phyloP scores from a whole-genome alignment of 2,329 filamentous ascomycete genomes.

The Byssoonygena ceratinophila region DNA sequence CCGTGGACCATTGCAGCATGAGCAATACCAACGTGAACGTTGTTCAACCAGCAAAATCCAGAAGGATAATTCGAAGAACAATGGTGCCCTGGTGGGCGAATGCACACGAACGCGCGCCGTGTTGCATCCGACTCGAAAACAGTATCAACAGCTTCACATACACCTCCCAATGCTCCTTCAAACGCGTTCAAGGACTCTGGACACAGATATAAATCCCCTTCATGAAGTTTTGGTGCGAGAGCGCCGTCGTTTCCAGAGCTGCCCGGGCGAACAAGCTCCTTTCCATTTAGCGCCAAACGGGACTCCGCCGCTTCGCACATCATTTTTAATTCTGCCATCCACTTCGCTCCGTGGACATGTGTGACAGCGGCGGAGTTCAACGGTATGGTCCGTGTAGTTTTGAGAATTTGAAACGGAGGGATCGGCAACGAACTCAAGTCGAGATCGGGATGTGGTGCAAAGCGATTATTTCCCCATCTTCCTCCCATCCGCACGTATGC shows the following conservation, averaged over 20 bases:
- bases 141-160: conserved; percentile 82
- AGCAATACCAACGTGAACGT: conserved; percentile 92
- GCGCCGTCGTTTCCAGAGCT: conserved; percentile 33
- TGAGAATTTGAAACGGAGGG: conserved; percentile 74
- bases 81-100: conserved; percentile 89
- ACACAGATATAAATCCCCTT: conserved; percentile 85
- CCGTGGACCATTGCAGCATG: conserved; percentile 75
- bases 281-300: conserved; percentile 64
- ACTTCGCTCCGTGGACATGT: conserved; percentile 78
- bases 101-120: conserved; percentile 76
- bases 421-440: conserved; percentile 46
- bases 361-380: conserved; percentile 69
- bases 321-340: conserved; percentile 82
- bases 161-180: conserved; percentile 81
- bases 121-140: conserved; percentile 59
- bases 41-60: conserved; percentile 98
- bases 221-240: conserved; percentile 53
- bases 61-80: conserved; percentile 83
- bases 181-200: conserved; percentile 76
- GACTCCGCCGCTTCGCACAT: conserved; percentile 75
- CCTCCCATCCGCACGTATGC: conserved; percentile 87
- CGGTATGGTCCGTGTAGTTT: conserved; percentile 60
- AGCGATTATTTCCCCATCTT: conserved; percentile 59
- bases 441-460: conserved; percentile 55
- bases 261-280: conserved; percentile 60